phyloP scores from a whole-genome alignment of 305 asterid genomes.

The Rubia tinctorum region DNA sequence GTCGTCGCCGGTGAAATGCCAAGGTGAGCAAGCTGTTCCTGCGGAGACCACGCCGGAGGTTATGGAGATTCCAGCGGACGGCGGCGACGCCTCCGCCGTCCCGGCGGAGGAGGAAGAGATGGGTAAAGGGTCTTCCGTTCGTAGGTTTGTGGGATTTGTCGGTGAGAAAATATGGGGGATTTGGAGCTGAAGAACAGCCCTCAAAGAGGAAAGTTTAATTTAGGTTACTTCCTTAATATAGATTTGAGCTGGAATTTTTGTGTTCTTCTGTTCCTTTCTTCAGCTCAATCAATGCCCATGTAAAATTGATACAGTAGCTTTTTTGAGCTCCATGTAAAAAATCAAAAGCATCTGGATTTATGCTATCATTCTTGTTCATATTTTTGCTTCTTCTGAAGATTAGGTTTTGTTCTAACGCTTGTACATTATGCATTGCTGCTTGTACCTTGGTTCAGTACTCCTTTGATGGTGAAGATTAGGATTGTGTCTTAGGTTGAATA shows the following conservation, averaged over 20 bases:
- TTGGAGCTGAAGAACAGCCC: constrained; percentile 23
- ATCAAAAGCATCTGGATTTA: constrained; percentile 13
- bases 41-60: constrained; percentile 23
- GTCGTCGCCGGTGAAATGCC: neutral
- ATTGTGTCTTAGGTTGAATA: neutral
- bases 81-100: constrained; percentile 9
- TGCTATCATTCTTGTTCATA: neutral
- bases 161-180: constrained; percentile 39
- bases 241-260: neutral
- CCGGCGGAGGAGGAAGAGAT: constrained; percentile 26
- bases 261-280: neutral
- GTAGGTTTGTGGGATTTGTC: constrained; percentile 47
- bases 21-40: constrained; percentile 13
- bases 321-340: constrained; percentile 22
- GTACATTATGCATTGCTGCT: no score
- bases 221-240: neutral
- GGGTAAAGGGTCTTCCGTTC: constrained; percentile 51
- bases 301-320: constrained; percentile 19
- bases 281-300: constrained; percentile 6
- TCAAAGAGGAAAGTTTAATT: neutral
- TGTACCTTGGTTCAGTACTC: no score
- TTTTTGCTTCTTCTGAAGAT: neutral
- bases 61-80: constrained; percentile 4
- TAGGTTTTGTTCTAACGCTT: neutral
- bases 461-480: neutral